Evolutionary conservation across 2,329 filamentous ascomycete species (phyloP).

Genomic region (Arthroderma sp.): DNA sequence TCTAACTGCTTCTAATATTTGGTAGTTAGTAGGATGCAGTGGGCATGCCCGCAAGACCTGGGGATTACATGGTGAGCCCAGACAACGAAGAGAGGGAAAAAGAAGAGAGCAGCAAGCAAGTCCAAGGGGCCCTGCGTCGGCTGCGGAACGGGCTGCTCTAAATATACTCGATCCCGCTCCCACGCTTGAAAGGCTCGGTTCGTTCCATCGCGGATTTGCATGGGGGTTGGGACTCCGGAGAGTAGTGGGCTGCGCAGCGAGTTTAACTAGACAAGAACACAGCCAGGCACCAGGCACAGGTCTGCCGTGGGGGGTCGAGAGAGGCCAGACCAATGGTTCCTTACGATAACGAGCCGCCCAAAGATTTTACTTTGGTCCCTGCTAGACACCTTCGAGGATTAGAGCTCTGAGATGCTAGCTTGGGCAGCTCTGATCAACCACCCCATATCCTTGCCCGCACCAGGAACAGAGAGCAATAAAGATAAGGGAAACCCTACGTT

Average conservation of each 20-base stretch:
- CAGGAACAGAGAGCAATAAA: not conserved
- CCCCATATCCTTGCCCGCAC: not conserved
- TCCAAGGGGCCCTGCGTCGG: not conserved
- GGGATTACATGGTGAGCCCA: not conserved
- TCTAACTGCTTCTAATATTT: not conserved
- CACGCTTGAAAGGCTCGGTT: not conserved
- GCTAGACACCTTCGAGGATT: not conserved
- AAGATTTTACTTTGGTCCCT: not conserved
- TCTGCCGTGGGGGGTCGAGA: no score
- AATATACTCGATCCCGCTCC: not conserved
- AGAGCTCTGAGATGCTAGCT: not conserved
- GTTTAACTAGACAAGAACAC: not conserved
- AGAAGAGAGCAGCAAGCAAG: not conserved
- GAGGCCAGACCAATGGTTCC: not conserved
- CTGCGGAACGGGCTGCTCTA: not conserved
- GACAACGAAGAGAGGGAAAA: no score
- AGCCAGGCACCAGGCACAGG: not conserved
- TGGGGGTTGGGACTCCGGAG: not conserved
- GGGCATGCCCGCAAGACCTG: not conserved
- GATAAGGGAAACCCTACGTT: not conserved
- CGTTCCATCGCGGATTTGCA: not conserved
- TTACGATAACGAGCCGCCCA: not conserved
- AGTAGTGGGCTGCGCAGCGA: not conserved
- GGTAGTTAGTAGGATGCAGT: not conserved
- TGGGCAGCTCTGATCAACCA: not conserved